Conservation (phyloP, 495 filamentous ascomycete genomes). For the Aspergillus nanangensis region DNA sequence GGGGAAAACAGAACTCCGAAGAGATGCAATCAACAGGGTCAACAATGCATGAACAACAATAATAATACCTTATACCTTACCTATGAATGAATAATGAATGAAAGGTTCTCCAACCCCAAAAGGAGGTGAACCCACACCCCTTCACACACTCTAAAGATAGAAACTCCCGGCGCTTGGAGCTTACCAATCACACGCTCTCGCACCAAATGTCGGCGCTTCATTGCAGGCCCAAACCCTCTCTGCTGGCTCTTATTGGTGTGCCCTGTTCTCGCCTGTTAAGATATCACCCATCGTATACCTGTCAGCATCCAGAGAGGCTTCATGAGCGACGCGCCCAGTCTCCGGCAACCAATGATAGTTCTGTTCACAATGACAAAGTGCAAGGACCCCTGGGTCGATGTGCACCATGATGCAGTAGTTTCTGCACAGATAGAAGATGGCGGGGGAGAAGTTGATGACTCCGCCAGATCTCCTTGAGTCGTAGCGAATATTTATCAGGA, state of each 20-base stretch:
- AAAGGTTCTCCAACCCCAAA: background rate
- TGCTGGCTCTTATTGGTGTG: constrained; percentile 19
- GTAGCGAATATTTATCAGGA: constrained; percentile 20
- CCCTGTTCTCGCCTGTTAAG: constrained; percentile 3
- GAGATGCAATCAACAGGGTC: too few species aligned
- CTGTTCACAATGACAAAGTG: constrained; percentile 1
- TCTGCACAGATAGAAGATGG: constrained; percentile 19
- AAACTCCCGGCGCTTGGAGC: constrained; percentile 28
- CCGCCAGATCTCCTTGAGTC: constrained; percentile 10
- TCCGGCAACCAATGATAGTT: constrained; percentile 14
- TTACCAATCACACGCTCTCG: constrained; percentile 15
- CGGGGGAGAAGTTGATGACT: constrained; percentile 9
- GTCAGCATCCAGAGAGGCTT: constrained; percentile 7
- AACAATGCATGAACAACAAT: too few species aligned
- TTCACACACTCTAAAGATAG: constrained; percentile 26
- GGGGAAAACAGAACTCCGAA: too few species aligned
- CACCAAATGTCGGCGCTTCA: constrained; percentile 12
- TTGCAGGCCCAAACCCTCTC: constrained; percentile 15
- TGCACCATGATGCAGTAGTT: constrained; percentile 39
- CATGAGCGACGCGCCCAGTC: constrained; percentile 17
- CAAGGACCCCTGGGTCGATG: constrained; percentile 15
- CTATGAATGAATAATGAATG: too few species aligned
- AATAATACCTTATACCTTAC: too few species aligned
- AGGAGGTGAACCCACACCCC: background rate
- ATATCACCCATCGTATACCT: constrained; percentile 10